phyloP scores from a whole-genome alignment of 495 filamentous ascomycete species.

The Letharia lupina region DNA sequence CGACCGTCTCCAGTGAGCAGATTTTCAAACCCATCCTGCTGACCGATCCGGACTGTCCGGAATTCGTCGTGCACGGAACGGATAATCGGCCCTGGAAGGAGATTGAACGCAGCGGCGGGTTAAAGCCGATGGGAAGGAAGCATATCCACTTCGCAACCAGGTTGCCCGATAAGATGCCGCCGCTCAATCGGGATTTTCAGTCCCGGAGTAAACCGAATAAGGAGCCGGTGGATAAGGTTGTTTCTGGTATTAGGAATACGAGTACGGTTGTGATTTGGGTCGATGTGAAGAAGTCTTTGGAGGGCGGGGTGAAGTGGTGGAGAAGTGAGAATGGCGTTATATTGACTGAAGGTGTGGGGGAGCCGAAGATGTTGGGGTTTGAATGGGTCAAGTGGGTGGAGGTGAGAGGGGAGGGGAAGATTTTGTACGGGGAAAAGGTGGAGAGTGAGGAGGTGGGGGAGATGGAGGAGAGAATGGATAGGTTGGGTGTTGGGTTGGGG shows the following conservation, averaged over 20 bases:
- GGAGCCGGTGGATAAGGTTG: conserved; percentile 40
- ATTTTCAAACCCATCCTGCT: conserved; percentile 59
- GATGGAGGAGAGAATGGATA: conserved; percentile 5
- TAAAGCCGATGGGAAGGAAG: conserved; percentile 70
- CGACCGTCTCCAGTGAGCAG: conserved; percentile 54
- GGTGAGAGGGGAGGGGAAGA: conserved; percentile 25
- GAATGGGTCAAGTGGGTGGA: conserved; percentile 45
- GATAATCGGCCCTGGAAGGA: conserved; percentile 64
- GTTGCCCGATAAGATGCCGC: conserved; percentile 38
- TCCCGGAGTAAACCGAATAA: conserved; percentile 4
- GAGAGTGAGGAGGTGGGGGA: conserved; percentile 5
- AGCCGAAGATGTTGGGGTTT: conserved; percentile 43
- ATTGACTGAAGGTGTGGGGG: conserved; percentile 36
- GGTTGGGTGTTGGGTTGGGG: neutral
- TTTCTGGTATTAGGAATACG: conserved; percentile 77
- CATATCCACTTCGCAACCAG: conserved; percentile 83
- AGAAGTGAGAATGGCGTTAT: conserved; percentile 76
- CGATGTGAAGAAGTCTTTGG: conserved; percentile 59
- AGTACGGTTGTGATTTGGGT: conserved; percentile 68
- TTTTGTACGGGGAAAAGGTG: conserved; percentile 7
- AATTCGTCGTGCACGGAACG: conserved; percentile 75
- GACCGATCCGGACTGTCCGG: conserved; percentile 25
- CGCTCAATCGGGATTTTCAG: conserved; percentile 23
- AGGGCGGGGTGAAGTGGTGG: conserved; percentile 69
- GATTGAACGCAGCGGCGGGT: conserved; percentile 64